A percentile compares a stretch with the other conserved stretches of the same genome.
phyloP scores from a whole-genome alignment of 768 basidiomycete genomes.

The Dacryopinax spathularia region DNA sequence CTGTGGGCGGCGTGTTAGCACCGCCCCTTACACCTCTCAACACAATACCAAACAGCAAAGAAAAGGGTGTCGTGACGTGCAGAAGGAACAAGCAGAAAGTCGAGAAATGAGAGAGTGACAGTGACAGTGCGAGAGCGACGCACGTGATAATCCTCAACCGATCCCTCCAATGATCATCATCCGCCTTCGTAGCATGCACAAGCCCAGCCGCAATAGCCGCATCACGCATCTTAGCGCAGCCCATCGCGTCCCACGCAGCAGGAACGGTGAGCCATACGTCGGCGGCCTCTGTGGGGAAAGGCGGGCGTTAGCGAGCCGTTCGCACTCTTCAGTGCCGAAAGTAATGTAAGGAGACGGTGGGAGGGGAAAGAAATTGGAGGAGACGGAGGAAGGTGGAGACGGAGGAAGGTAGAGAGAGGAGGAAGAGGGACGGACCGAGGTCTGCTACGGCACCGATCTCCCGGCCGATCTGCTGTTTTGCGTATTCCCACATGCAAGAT shows the following conservation, averaged over 20 bases:
- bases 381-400: no score
- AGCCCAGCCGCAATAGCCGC: conserved; percentile 70
- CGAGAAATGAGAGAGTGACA: neutral
- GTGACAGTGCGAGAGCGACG: conserved; percentile 7
- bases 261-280: conserved; percentile 80
- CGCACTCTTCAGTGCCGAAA: no score
- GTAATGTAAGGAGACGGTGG: neutral
- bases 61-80: neutral
- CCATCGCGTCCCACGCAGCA: conserved; percentile 80
- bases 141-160: conserved; percentile 70
- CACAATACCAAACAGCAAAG: neutral
- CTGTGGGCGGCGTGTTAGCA: conserved; percentile 19
- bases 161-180: conserved; percentile 64
- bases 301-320: neutral
- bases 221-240: conserved; percentile 72
- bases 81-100: no score
- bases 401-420: neutral
- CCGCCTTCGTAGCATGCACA: conserved; percentile 54
- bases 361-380: no score
- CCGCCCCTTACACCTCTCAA: no score
- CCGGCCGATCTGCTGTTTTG: conserved; percentile 71
- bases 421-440: conserved; percentile 39
- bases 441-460: conserved; percentile 79
- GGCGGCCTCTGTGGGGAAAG: conserved; percentile 45
- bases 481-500: conserved; percentile 72